A percentile compares a stretch with the other conserved stretches of the same genome.
phyloP scores from a whole-genome alignment of 495 filamentous ascomycete genomes.

The Penicillium subrubescens region DNA sequence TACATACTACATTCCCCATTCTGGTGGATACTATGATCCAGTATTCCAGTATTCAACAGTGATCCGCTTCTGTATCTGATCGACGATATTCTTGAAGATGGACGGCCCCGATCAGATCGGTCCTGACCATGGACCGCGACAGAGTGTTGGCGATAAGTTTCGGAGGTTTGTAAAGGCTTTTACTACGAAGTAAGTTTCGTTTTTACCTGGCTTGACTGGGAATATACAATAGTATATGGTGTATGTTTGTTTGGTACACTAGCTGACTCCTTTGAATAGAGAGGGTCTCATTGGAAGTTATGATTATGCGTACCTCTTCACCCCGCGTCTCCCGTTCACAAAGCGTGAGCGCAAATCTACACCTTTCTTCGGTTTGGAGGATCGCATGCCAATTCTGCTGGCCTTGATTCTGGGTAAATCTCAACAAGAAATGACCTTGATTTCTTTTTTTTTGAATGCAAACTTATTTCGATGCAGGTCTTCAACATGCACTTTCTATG shows the following conservation, averaged over 20 bases:
- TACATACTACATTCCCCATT: not conserved
- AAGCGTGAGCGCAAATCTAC: slow-evolving; percentile 60
- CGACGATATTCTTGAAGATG: slow-evolving; percentile 26
- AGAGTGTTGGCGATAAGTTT: slow-evolving; percentile 37
- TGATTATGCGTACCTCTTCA: slow-evolving; percentile 80
- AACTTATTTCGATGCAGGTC: slow-evolving; percentile 36
- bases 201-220: not conserved
- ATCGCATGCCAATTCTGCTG: slow-evolving; percentile 77
- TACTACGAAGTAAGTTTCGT: slow-evolving; percentile 49
- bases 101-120: slow-evolving; percentile 56
- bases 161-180: slow-evolving; percentile 44
- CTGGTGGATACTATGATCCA: not conserved
- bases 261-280: slow-evolving; percentile 25
- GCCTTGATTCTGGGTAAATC: slow-evolving; percentile 58
- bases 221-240: not conserved
- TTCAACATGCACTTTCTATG: slow-evolving; percentile 73
- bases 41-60: not conserved
- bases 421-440: too few relatives aligned
- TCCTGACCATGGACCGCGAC: slow-evolving; percentile 46
- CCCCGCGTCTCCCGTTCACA: slow-evolving; percentile 83
- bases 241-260: not conserved
- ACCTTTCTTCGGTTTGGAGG: slow-evolving; percentile 88
- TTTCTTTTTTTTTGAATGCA: not conserved
- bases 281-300: slow-evolving; percentile 83
- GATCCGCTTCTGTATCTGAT: not conserved